phyloP scores from a whole-genome alignment of 2,329 filamentous ascomycete species.

The Colletotrichum sp. region DNA sequence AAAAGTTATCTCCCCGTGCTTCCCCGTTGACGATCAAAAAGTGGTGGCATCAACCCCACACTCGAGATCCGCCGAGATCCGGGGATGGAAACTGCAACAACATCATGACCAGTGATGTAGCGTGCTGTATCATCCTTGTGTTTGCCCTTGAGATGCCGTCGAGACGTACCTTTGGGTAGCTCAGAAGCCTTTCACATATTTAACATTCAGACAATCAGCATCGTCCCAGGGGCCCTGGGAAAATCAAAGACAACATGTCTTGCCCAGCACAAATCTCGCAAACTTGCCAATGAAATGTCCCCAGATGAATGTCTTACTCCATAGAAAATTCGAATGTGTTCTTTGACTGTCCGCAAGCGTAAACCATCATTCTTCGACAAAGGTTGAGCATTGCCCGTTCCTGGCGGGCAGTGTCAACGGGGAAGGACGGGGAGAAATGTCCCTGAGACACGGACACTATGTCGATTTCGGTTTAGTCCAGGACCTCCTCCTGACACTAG shows the following conservation, averaged over 20 bases:
- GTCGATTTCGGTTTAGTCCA: not conserved
- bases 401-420: not conserved
- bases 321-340: not conserved
- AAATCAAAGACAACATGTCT: not conserved
- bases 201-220: not conserved
- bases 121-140: not conserved
- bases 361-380: not conserved
- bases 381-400: not conserved
- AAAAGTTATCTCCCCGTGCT: not conserved
- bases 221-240: not conserved
- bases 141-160: not conserved
- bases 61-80: not conserved
- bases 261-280: not conserved
- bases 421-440: slow-evolving; percentile 2
- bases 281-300: not conserved
- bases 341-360: not conserved
- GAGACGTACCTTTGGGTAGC: not conserved
- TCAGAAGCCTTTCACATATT: not conserved
- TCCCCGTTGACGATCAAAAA: not conserved
- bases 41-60: not conserved
- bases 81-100: not conserved
- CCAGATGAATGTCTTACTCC: not conserved
- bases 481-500: not conserved
- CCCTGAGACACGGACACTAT: not conserved
- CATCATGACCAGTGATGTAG: not conserved